Percentiles rank a stretch among this genome's conserved stretches.
These are phyloP conservation scores for Vigna radiata DNA, from an alignment of 306 rosid species.

Conservation along the genomic window DNA sequence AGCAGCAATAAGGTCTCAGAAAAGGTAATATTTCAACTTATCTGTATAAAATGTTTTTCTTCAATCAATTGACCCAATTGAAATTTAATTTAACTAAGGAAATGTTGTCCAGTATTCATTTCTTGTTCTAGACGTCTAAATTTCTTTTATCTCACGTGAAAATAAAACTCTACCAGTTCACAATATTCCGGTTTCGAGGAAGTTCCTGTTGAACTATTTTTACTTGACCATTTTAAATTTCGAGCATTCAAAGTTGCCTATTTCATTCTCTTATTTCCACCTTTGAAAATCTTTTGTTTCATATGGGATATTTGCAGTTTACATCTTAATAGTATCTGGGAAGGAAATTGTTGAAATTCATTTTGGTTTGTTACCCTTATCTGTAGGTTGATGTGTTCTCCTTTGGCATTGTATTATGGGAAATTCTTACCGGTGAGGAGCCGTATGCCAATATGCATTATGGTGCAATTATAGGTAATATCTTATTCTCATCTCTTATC, in stretches of 20 bases:
- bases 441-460: conserved; percentile 98
- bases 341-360: conserved; percentile 1
- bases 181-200: conserved; percentile 15
- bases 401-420: conserved; percentile 94
- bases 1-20: conserved; percentile 95
- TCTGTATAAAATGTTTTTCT: conserved; percentile 34
- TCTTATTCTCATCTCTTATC: conserved; percentile 23
- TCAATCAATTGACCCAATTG: neutral
- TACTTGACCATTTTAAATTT: conserved; percentile 7
- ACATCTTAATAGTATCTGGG: neutral
- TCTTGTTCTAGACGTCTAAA: conserved; percentile 29
- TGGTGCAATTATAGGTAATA: conserved; percentile 89
- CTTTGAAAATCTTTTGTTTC: conserved; percentile 16
- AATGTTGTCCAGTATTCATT: conserved; percentile 16
- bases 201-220: conserved; percentile 12
- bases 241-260: neutral
- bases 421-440: conserved; percentile 95
- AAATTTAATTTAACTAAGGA: conserved; percentile 26
- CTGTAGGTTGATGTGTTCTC: conserved; percentile 92
- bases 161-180: conserved; percentile 2
- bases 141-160: conserved; percentile 10
- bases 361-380: conserved; percentile 30
- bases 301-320: conserved; percentile 19
- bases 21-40: conserved; percentile 60
- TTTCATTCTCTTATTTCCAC: conserved; percentile 3